Percentiles rank a stretch among this genome's conserved stretches.
Evolutionary conservation across 2,329 filamentous ascomycete species (phyloP).

Genomic region (Colletotrichum neosansevieriae): DNA sequence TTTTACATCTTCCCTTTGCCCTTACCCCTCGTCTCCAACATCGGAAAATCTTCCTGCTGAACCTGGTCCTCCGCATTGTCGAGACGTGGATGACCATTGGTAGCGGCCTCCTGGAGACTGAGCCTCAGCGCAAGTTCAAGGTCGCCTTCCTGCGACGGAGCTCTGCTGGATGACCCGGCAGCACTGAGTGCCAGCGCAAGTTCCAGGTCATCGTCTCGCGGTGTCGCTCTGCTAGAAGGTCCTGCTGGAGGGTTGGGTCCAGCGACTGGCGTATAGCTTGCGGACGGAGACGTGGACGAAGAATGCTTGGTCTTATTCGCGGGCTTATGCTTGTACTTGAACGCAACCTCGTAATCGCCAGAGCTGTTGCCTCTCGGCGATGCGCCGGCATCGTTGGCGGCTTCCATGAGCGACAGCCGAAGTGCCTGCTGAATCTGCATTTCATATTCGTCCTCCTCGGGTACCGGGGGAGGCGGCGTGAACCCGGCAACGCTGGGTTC

Average conservation of each 20-base stretch:
- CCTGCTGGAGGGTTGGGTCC: not conserved
- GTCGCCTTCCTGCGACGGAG: constrained; percentile 64
- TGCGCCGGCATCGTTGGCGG: constrained; percentile 59
- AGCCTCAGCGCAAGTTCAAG: constrained; percentile 70
- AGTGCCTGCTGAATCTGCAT: constrained; percentile 73
- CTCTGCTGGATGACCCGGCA: constrained; percentile 63
- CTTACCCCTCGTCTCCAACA: constrained; percentile 53
- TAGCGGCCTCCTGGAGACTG: constrained; percentile 48
- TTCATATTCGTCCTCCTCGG: constrained; percentile 67
- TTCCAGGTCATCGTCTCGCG: constrained; percentile 68
- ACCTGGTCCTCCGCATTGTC: constrained; percentile 43
- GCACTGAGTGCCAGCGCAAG: constrained; percentile 69
- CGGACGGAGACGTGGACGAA: constrained; percentile 50
- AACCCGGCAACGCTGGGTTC: constrained; percentile 64
- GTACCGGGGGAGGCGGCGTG: constrained; percentile 47
- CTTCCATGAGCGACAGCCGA: constrained; percentile 70
- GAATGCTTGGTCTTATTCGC: constrained; percentile 56
- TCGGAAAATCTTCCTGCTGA: constrained; percentile 55
- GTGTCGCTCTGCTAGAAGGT: constrained; percentile 33
- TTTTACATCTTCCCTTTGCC: constrained; percentile 57
- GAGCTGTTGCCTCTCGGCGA: constrained; percentile 60
- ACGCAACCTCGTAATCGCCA: constrained; percentile 63
- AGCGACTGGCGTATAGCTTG: constrained; percentile 49
- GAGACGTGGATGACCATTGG: constrained; percentile 46
- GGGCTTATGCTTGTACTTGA: constrained; percentile 61